Conservation (phyloP, 371 early-diverging fungal genomes). For the Mortierella sp. region DNA sequence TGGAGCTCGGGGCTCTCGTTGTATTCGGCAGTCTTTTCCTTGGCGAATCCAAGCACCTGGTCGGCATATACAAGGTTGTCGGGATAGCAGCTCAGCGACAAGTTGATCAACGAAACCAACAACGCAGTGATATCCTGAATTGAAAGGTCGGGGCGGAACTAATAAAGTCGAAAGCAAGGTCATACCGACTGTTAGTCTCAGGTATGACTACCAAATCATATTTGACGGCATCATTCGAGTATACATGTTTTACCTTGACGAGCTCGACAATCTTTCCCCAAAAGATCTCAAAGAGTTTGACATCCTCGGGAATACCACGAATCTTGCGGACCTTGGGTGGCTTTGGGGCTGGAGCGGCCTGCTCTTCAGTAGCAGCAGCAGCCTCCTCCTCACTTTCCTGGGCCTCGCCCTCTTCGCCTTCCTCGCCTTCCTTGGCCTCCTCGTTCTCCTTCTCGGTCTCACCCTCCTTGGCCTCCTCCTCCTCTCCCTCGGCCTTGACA, state of each 20-base stretch:
- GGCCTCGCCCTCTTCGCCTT: slow-evolving; percentile 43
- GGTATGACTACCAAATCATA: no score
- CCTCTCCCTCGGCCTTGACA: slow-evolving; percentile 32
- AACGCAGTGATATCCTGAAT: slow-evolving; percentile 92
- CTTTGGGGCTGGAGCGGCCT: slow-evolving; percentile 41
- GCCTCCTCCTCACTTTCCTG: slow-evolving; percentile 46
- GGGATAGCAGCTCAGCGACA: slow-evolving; percentile 95
- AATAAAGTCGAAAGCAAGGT: slow-evolving; percentile 1
- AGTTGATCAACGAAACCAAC: slow-evolving; percentile 85
- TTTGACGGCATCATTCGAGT: neutral
- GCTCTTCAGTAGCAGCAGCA: slow-evolving; percentile 46
- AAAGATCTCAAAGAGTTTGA: slow-evolving; percentile 93
- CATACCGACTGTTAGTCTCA: neutral
- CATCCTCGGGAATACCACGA: slow-evolving; percentile 86
- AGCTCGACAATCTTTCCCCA: slow-evolving; percentile 94
- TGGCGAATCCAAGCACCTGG: slow-evolving; percentile 88
- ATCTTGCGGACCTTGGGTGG: slow-evolving; percentile 56
- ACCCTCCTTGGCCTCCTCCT: slow-evolving; percentile 45
- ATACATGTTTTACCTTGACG: slow-evolving; percentile 72
- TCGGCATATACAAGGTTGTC: slow-evolving; percentile 88
- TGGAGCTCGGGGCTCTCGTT: slow-evolving; percentile 69
- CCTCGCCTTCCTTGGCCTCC: slow-evolving; percentile 26
- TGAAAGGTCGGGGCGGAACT: slow-evolving; percentile 91
- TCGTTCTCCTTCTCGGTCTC: slow-evolving; percentile 45
- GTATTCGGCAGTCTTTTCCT: slow-evolving; percentile 71